These are phyloP conservation scores for Leccinum pachyderme DNA, from an alignment of 1,284 basidiomycete species.

Conservation along the genomic window DNA sequence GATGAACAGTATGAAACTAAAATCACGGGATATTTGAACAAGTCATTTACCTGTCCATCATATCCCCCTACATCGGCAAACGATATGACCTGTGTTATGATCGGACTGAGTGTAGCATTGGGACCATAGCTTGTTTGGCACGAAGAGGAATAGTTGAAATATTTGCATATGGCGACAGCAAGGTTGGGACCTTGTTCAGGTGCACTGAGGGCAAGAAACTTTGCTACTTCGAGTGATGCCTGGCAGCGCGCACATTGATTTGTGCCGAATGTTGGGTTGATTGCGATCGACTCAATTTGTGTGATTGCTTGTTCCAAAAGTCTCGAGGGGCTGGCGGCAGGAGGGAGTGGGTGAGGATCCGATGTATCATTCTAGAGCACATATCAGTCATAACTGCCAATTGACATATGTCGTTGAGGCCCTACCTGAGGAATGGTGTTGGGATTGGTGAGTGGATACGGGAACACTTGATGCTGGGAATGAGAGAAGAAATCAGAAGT, in stretches of 20 bases:
- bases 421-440: conserved; percentile 48
- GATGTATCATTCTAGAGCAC: conserved; percentile 45
- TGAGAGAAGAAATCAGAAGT: not conserved
- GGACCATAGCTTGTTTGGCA: conserved; percentile 51
- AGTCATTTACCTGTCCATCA: conserved; percentile 58
- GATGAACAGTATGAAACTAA: conserved; percentile 12
- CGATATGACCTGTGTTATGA: conserved; percentile 66
- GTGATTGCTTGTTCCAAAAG: conserved; percentile 50
- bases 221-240: conserved; percentile 59
- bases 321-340: conserved; percentile 41
- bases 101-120: conserved; percentile 49
- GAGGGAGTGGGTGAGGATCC: conserved; percentile 67
- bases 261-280: conserved; percentile 48
- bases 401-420: not conserved
- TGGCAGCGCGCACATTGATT: conserved; percentile 63
- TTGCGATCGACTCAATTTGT: conserved; percentile 53
- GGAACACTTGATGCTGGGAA: conserved; percentile 53
- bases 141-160: conserved; percentile 51
- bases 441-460: conserved; percentile 58
- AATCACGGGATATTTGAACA: conserved; percentile 18
- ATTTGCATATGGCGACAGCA: conserved; percentile 58
- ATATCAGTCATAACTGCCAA: not conserved
- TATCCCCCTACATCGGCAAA: conserved; percentile 65
- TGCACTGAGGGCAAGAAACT: conserved; percentile 64
- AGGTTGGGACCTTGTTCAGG: conserved; percentile 61